These are phyloP conservation scores for Diplodia sapinea DNA, from an alignment of 2,329 filamentous ascomycete genomes.

Conservation along the genomic window DNA sequence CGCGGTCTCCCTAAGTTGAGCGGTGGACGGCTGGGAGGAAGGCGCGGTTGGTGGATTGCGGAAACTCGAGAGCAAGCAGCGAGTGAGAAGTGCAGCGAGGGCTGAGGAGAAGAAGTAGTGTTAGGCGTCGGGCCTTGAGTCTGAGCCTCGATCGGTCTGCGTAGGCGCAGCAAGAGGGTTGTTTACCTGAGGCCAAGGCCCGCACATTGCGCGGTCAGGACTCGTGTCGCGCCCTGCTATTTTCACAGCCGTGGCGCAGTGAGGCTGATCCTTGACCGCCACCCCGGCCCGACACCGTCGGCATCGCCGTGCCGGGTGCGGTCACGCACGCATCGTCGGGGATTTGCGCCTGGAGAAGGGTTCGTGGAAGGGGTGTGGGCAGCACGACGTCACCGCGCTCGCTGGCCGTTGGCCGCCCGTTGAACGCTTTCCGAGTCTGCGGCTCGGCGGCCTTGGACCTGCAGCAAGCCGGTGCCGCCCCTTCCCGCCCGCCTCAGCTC, in stretches of 20 bases:
- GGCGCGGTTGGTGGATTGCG: neutral
- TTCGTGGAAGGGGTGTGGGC: neutral
- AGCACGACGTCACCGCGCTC: slow-evolving; percentile 6
- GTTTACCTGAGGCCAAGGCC: slow-evolving; percentile 27
- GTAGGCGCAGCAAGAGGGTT: slow-evolving; percentile 20
- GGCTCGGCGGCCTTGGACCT: slow-evolving; percentile 20
- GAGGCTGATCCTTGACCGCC: slow-evolving; percentile 25
- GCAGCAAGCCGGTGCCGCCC: neutral
- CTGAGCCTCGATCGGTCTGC: slow-evolving; percentile 19
- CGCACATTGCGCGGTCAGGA: slow-evolving; percentile 13
- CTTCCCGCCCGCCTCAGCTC: slow-evolving; percentile 12
- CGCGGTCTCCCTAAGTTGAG: slow-evolving; percentile 17
- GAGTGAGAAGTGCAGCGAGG: slow-evolving; percentile 15
- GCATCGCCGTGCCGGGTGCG: slow-evolving; percentile 18
- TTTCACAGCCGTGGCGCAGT: slow-evolving; percentile 18
- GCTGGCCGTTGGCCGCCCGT: neutral
- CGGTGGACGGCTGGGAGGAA: neutral
- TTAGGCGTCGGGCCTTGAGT: neutral
- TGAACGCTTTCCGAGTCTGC: slow-evolving; percentile 3
- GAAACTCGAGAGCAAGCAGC: neutral
- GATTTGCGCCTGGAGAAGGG: neutral
- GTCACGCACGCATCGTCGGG: neutral
- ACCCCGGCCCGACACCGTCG: slow-evolving; percentile 20
- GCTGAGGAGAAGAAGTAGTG: slow-evolving; percentile 7
- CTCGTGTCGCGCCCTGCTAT: slow-evolving; percentile 21